Conservation (phyloP, 1,139 yeast genomes). For the Nadsonia starkeyi-henricii region DNA sequence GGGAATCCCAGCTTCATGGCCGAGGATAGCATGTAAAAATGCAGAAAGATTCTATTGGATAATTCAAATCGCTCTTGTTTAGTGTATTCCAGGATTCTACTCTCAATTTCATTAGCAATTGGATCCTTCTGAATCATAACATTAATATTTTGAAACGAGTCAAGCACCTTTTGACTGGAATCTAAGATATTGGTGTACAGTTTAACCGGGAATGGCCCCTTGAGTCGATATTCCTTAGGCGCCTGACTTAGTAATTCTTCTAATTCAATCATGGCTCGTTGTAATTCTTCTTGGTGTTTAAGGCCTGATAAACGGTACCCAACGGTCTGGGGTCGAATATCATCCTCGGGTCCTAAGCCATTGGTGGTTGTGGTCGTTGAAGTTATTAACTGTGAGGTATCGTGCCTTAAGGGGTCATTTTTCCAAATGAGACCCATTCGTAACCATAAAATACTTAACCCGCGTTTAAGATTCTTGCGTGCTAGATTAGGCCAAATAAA, state of each 20-base stretch:
- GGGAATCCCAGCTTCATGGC: conserved; percentile 68
- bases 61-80: conserved; percentile 50
- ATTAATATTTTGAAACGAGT: conserved; percentile 60
- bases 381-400: not conserved
- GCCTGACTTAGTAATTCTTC: conserved; percentile 53
- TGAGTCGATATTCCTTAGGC: conserved; percentile 59
- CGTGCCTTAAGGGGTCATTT: conserved; percentile 34
- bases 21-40: conserved; percentile 67
- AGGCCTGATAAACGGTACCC: conserved; percentile 2
- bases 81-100: conserved; percentile 41
- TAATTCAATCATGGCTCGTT: conserved; percentile 46
- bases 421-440: conserved; percentile 77
- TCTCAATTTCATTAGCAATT: conserved; percentile 38
- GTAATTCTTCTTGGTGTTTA: conserved; percentile 17
- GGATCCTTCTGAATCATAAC: conserved; percentile 55
- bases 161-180: conserved; percentile 52
- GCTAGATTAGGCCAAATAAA: conserved; percentile 66
- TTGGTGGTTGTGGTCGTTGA: not conserved
- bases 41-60: conserved; percentile 55
- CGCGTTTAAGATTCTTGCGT: conserved; percentile 48
- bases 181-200: conserved; percentile 38
- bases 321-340: not conserved
- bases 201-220: conserved; percentile 53
- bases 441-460: conserved; percentile 59
- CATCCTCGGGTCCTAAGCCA: conserved; percentile 1